phyloP scores from a whole-genome alignment of 1,139 yeast species.

The Kluyveromyces sp. region DNA sequence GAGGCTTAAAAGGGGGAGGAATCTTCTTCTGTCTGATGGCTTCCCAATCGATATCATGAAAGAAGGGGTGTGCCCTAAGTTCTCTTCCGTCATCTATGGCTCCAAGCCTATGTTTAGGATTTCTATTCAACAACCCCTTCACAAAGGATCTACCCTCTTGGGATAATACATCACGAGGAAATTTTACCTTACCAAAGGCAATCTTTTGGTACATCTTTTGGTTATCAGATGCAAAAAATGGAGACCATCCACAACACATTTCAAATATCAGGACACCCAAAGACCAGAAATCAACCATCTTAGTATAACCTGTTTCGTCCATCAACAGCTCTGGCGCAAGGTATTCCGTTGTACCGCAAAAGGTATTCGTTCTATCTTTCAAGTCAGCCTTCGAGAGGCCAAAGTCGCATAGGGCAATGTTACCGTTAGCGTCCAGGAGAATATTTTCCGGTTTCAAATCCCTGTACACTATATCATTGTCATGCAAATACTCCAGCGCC shows the following conservation, averaged over 20 bases:
- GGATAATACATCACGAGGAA: slow-evolving; percentile 90
- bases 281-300: slow-evolving; percentile 86
- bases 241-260: slow-evolving; percentile 99
- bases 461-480: slow-evolving; percentile 87
- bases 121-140: slow-evolving; percentile 86
- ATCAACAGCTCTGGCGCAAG: slow-evolving; percentile 74
- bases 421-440: slow-evolving; percentile 90
- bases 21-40: slow-evolving; percentile 68
- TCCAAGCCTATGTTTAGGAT: slow-evolving; percentile 91
- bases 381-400: slow-evolving; percentile 92
- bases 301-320: slow-evolving; percentile 79
- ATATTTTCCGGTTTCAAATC: slow-evolving; percentile 95
- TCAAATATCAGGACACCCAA: slow-evolving; percentile 75
- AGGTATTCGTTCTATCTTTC: slow-evolving; percentile 92
- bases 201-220: slow-evolving; percentile 98
- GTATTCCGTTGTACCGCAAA: slow-evolving; percentile 95
- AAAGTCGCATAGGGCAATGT: slow-evolving; percentile 92
- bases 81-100: slow-evolving; percentile 89
- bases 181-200: slow-evolving; percentile 94
- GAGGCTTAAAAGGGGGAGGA: slow-evolving; percentile 98
- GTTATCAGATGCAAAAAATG: slow-evolving; percentile 93
- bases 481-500: slow-evolving; percentile 88
- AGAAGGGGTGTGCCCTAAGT: slow-evolving; percentile 83
- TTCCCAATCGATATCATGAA: slow-evolving; percentile 86
- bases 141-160: slow-evolving; percentile 92